Evolutionary conservation across 768 basidiomycete genomes (phyloP), one percentile per base, ranked within the genome.

Genomic region (Russula griseocarnosa): DNA sequence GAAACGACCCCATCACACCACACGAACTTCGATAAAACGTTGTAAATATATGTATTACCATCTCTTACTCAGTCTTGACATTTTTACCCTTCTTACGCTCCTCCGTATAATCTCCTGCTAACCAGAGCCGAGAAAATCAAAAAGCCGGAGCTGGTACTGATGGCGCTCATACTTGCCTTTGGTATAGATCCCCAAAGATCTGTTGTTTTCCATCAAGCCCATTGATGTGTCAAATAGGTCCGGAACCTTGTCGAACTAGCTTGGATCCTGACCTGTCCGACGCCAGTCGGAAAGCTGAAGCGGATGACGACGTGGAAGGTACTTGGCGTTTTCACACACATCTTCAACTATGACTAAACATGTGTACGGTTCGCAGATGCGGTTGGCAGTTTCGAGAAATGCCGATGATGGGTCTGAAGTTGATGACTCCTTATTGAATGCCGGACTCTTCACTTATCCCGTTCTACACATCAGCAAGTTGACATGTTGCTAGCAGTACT

Each of bases 231-330:
- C n/a, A 1, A 38, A 60, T 38, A 96, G 93, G 92, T 94, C 59
- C 85, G 79, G 58, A 80, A 88, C 65, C 95, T 98, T 71, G 81
- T 86, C 0, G 94, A 98, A 68, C 76, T 97, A 20, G 87, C 90
- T 3, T 98, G 95, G 96, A 85, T 95, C 53, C 73, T 98, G 62
- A 90, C 83, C 67, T 96, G 93, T 69, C 76, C 93, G 36, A 88
- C 92, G 0, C 87, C 93, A 0, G 79, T 95, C 24, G 92, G 93
- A 13, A 86, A 85, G 69, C 76, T 98, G 11, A 83, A 86, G 46
- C 76, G 94, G 49, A 97, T 98, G 96, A 98, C 94, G 5, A 94
- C 92, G 0, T 98, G 95, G 94, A 98, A 98, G 84, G 93, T 90
- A 64, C 32, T 77, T 65, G 18, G 13, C 38, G n/a, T 24, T 18